Conservation (phyloP, 495 filamentous ascomycete genomes). For the Neurospora sublineolata region DNA sequence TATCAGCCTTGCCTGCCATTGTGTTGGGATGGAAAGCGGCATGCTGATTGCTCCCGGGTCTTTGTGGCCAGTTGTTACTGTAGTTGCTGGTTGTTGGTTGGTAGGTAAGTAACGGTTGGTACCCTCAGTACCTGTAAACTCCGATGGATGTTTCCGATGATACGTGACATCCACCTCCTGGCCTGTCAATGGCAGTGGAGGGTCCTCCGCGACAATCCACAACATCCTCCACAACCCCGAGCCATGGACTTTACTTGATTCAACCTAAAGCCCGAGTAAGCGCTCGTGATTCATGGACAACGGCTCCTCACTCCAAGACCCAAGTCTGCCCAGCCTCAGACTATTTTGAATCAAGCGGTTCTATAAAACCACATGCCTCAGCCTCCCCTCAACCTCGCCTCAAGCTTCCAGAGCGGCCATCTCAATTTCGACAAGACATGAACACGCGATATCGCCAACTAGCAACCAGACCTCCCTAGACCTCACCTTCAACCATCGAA, state of each 20-base stretch:
- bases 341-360: background rate
- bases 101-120: background rate
- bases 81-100: background rate
- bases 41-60: background rate
- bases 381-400: background rate
- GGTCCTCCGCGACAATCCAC: background rate
- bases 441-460: background rate
- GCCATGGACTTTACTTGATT: background rate
- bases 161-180: background rate
- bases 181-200: background rate
- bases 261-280: background rate
- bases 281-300: background rate
- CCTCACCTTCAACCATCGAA: background rate
- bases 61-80: background rate
- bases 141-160: background rate
- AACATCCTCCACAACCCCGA: background rate
- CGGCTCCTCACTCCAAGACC: background rate
- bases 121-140: background rate
- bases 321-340: background rate
- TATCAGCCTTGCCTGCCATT: background rate
- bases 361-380: background rate
- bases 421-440: background rate
- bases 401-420: background rate
- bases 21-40: background rate
- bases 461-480: background rate